These are phyloP conservation scores for Bathelium albidoporum DNA, from an alignment of 495 filamentous ascomycete species.

Conservation along the genomic window DNA sequence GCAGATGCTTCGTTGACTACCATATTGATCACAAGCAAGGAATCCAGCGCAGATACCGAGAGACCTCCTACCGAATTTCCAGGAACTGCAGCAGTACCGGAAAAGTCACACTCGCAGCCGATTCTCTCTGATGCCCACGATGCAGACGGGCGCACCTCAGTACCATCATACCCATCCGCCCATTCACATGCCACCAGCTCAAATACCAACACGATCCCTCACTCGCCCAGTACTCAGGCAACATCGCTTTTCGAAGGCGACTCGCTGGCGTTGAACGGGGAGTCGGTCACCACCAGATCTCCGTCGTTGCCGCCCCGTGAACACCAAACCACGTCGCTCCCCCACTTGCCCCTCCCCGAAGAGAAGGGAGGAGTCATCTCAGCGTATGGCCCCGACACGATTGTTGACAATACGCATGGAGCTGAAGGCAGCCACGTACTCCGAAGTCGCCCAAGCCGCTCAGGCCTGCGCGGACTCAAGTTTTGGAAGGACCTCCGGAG, in stretches of 20 bases:
- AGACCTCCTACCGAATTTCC: slow-evolving; percentile 2
- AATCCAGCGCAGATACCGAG: neutral
- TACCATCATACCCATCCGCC: neutral
- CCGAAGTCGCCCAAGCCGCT: neutral
- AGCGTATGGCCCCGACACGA: neutral
- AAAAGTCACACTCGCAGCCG: neutral
- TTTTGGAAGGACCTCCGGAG: neutral
- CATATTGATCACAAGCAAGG: slow-evolving; percentile 19
- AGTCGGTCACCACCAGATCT: neutral
- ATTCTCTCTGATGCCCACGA: neutral
- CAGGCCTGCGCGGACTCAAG: slow-evolving; percentile 1
- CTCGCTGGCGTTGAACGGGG: neutral
- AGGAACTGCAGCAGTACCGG: neutral
- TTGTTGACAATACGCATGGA: neutral
- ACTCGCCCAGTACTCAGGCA: neutral
- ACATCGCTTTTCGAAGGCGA: slow-evolving; percentile 1
- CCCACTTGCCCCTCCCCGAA: neutral
- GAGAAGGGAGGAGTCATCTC: neutral
- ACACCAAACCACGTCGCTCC: neutral
- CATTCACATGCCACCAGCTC: neutral
- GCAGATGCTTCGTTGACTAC: slow-evolving; percentile 23
- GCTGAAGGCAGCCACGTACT: neutral
- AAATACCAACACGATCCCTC: slow-evolving; percentile 1
- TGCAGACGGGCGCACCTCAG: neutral
- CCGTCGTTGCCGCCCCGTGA: neutral